Evolutionary conservation across 1,139 yeast species (phyloP), one percentile per base, ranked within the genome.

Genomic region (Wickerhamomyces sp.): DNA sequence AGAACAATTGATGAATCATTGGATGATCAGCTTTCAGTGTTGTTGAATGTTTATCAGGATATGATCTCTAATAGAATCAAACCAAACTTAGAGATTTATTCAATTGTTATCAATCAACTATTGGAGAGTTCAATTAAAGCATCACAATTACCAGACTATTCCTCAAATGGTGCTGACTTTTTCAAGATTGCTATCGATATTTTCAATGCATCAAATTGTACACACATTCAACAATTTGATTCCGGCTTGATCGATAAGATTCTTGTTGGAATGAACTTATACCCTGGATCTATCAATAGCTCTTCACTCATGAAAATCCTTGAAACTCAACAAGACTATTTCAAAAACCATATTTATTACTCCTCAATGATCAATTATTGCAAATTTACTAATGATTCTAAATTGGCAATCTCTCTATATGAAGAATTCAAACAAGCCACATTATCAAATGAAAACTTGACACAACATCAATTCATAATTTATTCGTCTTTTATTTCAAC

Each of bases 41-140:
- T 84, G 49, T 66, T 84, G 51, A 81, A 81, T 14, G 79, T 83
- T 36, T 84, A 84, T 60, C 86, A 84, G 45, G 90, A 83, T 57
- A 65, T 83, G 56, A 68, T 84, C 27, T 57, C 70, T 30, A 69
- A 70, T 48, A 68, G 65, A 45, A 51, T 79, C 36, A 81, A 78
- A 56, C 93, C 93, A 23, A 69, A 73, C 36, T 55, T 59, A 36
- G 68, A 68, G 31, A 81, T 86, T 7, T 84, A 75, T 60, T 68
- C 75, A 52, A 59, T 75, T 1, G 76, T 83, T 6, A 66, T 84
- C 34, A 63, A 65, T 27, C 72, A 76, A 26, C 67, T 84, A 33
- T 66, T 82, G 47, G 66, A 67, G 36, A 81, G 83, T 14, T 71
- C 84, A 31, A 61, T 75, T 32, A 53, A 61, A 4, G 66, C 73